These are phyloP conservation scores for Penicillium glabrum DNA, from an alignment of 2,329 filamentous ascomycete genomes.

Conservation along the genomic window DNA sequence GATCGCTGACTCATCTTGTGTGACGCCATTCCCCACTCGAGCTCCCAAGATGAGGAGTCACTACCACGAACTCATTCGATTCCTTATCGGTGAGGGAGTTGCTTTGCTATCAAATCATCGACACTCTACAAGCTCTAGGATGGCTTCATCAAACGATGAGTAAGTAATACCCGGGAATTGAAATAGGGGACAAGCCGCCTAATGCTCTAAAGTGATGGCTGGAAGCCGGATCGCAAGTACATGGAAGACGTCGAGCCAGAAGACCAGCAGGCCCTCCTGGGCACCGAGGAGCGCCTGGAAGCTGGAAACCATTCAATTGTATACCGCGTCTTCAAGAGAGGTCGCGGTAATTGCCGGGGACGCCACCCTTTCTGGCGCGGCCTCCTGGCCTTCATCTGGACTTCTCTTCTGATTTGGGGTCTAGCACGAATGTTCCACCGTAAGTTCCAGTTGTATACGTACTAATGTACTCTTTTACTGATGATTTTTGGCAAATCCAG, in stretches of 20 bases:
- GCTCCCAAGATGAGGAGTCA: not conserved
- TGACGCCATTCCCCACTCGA: not conserved
- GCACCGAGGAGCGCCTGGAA: not conserved
- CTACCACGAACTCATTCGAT: not conserved
- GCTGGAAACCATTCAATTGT: constrained; percentile 4
- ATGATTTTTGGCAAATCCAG: not conserved
- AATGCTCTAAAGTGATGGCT: constrained; percentile 9
- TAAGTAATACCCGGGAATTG: not conserved
- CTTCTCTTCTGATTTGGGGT: constrained; percentile 7
- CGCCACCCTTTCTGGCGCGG: constrained; percentile 6
- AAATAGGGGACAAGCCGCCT: not conserved
- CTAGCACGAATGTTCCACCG: constrained; percentile 4
- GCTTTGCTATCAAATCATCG: not conserved
- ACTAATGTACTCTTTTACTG: not conserved
- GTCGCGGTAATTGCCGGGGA: constrained; percentile 4
- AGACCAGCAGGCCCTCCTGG: constrained; percentile 5
- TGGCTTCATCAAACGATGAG: not conserved
- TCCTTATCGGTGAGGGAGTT: not conserved
- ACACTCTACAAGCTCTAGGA: not conserved
- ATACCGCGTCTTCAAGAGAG: not conserved
- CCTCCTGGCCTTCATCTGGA: constrained; percentile 5
- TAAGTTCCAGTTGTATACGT: not conserved
- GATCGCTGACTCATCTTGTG: not conserved
- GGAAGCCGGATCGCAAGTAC: constrained; percentile 6
- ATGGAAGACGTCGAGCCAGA: constrained; percentile 5